These are phyloP conservation scores for Chrysophaeum taylorii DNA, from an alignment of 352 stramenopile genomes.

Conservation along the genomic window DNA sequence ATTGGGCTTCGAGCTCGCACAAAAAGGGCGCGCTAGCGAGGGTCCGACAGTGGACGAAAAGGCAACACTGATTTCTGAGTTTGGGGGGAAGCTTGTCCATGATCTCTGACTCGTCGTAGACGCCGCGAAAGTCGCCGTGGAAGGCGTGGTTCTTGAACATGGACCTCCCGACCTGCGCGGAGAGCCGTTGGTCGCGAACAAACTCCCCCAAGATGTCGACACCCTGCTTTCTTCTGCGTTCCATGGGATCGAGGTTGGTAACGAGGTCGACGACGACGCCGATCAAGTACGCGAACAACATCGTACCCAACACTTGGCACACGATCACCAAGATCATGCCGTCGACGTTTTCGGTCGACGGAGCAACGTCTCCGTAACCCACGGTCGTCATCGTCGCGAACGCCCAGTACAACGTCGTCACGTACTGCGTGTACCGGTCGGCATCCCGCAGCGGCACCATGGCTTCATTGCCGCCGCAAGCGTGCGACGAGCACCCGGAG, in stretches of 20 bases:
- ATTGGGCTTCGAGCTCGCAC: no score
- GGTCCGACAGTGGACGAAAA: no score
- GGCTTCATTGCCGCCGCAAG: no score
- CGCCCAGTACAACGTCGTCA: conserved; percentile 39
- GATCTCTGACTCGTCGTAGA: background rate
- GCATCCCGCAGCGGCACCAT: background rate
- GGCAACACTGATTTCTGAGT: background rate
- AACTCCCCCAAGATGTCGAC: background rate
- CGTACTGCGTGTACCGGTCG: conserved; percentile 11
- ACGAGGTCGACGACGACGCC: background rate
- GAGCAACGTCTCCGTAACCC: conserved; percentile 38
- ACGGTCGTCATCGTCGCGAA: conserved; percentile 41
- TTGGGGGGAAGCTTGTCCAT: background rate
- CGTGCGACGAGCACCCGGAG: no score
- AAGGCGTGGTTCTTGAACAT: background rate
- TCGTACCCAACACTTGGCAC: background rate
- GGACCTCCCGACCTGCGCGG: background rate
- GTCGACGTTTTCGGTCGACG: background rate
- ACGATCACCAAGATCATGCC: conserved; percentile 2
- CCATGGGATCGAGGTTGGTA: conserved; percentile 5
- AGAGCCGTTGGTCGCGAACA: background rate
- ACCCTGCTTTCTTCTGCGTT: background rate
- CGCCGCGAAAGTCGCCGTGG: background rate
- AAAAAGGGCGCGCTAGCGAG: no score
- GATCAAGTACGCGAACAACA: conserved; percentile 1